A percentile compares a stretch with the other conserved stretches of the same genome.
Conservation (phyloP, 352 stramenopile species). For the Globisporangium ultimum region DNA sequence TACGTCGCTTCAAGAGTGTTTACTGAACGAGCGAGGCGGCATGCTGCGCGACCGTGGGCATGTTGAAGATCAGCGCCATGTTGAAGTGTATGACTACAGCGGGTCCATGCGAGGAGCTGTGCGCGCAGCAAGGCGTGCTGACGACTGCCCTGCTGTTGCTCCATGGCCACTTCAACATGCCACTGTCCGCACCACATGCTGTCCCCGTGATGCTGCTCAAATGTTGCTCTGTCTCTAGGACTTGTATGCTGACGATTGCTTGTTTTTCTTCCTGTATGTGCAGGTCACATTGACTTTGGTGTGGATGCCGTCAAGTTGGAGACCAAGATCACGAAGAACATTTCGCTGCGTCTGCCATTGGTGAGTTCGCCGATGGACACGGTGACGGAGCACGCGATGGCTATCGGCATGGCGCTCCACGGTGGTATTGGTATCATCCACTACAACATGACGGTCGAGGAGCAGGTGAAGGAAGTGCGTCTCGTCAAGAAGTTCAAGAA, state of each 20-base stretch:
- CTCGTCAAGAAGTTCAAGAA: slow-evolving; percentile 99
- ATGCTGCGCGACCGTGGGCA: slow-evolving; percentile 7
- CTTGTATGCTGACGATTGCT: slow-evolving; percentile 1
- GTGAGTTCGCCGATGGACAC: slow-evolving; percentile 99
- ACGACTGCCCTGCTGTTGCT: not conserved
- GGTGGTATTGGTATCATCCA: slow-evolving; percentile 99
- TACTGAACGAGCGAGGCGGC: slow-evolving; percentile 3
- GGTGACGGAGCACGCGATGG: slow-evolving; percentile 99
- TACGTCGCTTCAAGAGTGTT: slow-evolving; percentile 10
- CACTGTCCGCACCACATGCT: not conserved
- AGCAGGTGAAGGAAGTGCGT: slow-evolving; percentile 93
- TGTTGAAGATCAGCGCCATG: slow-evolving; percentile 1
- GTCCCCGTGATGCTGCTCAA: not conserved
- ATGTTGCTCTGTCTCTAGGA: not conserved
- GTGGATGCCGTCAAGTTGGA: slow-evolving; percentile 94
- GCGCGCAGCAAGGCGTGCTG: not conserved
- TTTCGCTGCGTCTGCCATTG: slow-evolving; percentile 94
- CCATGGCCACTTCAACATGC: not conserved
- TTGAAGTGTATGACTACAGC: slow-evolving; percentile 14
- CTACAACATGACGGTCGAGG: slow-evolving; percentile 99
- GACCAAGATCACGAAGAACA: slow-evolving; percentile 93
- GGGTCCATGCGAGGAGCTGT: not conserved
- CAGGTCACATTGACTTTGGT: slow-evolving; percentile 93
- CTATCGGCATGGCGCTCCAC: slow-evolving; percentile 99
- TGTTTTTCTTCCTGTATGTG: not conserved